Percentiles rank a stretch among this genome's conserved stretches.
Conservation (phyloP, 139 green algal genomes). For the Mesostigma viride region DNA sequence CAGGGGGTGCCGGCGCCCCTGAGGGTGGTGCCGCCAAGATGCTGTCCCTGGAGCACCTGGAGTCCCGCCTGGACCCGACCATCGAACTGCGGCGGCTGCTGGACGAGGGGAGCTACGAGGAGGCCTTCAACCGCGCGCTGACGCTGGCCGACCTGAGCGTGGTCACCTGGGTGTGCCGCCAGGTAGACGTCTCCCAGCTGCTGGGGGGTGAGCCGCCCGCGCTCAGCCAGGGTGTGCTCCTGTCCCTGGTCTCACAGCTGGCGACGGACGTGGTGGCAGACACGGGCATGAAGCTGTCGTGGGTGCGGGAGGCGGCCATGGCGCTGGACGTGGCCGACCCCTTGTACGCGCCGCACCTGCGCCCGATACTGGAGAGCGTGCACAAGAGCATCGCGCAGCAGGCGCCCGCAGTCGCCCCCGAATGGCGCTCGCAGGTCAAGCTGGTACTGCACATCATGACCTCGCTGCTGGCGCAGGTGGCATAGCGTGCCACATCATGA, state of each 20-base stretch:
- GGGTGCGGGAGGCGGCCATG: conserved; percentile 52
- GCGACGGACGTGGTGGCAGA: conserved; percentile 39
- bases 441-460: too few relatives aligned
- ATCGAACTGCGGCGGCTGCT: conserved; percentile 30
- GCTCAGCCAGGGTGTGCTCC: conserved; percentile 57
- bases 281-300: conserved; percentile 48
- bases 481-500: too few relatives aligned
- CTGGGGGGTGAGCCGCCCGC: background rate
- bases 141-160: conserved; percentile 35
- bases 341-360: conserved; percentile 45
- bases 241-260: conserved; percentile 70
- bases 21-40: too few relatives aligned
- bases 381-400: too few relatives aligned
- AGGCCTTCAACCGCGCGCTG: conserved; percentile 31
- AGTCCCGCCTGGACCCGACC: conserved; percentile 34
- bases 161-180: conserved; percentile 64
- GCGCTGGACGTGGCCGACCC: conserved; percentile 47
- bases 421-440: too few relatives aligned
- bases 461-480: too few relatives aligned
- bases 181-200: conserved; percentile 20
- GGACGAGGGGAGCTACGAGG: conserved; percentile 32
- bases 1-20: conserved; percentile 7
- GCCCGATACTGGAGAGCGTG: conserved; percentile 29
- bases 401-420: too few relatives aligned
- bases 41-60: too few relatives aligned